Conservation (phyloP, 768 basidiomycete species). For the Lentinula sp. region DNA sequence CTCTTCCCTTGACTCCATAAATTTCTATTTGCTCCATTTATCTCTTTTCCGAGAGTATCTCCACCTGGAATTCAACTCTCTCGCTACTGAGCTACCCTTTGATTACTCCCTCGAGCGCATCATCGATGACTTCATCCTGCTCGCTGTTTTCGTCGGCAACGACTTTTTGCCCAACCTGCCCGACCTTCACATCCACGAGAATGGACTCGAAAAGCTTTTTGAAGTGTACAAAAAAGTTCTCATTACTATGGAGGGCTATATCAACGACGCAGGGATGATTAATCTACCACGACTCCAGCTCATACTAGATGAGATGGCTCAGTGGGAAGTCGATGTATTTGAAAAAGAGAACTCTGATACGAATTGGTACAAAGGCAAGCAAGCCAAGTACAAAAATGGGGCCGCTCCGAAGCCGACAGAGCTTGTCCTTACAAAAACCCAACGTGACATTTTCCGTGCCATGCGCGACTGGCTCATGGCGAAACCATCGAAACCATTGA, state of each 20-base stretch:
- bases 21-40: conserved; percentile 92
- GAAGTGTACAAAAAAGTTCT: conserved; percentile 93
- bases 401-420: conserved; percentile 34
- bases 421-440: conserved; percentile 61
- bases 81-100: conserved; percentile 65
- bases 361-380: conserved; percentile 95
- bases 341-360: conserved; percentile 86
- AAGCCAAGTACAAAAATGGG: conserved; percentile 63
- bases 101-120: conserved; percentile 86
- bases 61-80: conserved; percentile 85
- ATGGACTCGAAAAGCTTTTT: conserved; percentile 88
- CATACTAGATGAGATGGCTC: conserved; percentile 81
- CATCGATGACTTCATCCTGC: conserved; percentile 96
- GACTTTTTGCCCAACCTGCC: conserved; percentile 97
- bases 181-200: conserved; percentile 96
- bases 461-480: conserved; percentile 70
- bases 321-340: conserved; percentile 86
- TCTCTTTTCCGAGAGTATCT: conserved; percentile 96
- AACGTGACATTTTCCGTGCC: conserved; percentile 72
- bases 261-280: conserved; percentile 87
- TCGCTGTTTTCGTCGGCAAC: conserved; percentile 96
- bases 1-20: conserved; percentile 66
- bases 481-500: conserved; percentile 38
- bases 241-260: conserved; percentile 82
- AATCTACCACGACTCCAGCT: conserved; percentile 75